Conservation (phyloP, 148 eudicot genomes). For the Chenopodium quinoa region DNA sequence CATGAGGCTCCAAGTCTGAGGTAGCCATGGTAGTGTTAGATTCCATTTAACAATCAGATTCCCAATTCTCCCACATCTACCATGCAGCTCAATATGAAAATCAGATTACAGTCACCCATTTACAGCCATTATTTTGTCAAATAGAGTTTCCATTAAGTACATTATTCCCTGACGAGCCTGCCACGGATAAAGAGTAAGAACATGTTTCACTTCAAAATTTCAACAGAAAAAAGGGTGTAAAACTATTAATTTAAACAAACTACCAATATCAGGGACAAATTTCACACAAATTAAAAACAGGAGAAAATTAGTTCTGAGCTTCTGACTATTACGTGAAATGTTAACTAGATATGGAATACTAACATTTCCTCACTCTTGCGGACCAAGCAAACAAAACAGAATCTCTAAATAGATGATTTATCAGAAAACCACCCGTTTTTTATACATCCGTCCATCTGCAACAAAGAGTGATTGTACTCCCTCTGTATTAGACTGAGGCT, state of each 20-base stretch:
- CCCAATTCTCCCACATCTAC: slow-evolving; percentile 13
- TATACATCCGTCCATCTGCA: not conserved
- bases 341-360: not conserved
- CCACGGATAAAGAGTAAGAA: not conserved
- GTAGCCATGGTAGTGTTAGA: slow-evolving; percentile 22
- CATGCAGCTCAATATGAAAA: slow-evolving; percentile 16
- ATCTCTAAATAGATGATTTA: not conserved
- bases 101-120: slow-evolving; percentile 9
- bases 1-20: slow-evolving; percentile 42
- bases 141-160: slow-evolving; percentile 4
- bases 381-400: not conserved
- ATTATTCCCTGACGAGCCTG: not conserved
- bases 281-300: not conserved
- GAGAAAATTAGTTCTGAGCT: not conserved
- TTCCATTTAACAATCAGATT: slow-evolving; percentile 33
- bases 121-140: slow-evolving; percentile 16
- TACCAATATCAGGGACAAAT: not conserved
- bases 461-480: not conserved
- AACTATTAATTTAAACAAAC: not conserved
- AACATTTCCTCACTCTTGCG: not conserved
- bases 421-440: not conserved
- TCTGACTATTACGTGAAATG: not conserved
- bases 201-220: not conserved
- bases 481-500: no score
- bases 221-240: not conserved